Conservation (phyloP, 148 eudicot genomes). For the Silene conica region DNA sequence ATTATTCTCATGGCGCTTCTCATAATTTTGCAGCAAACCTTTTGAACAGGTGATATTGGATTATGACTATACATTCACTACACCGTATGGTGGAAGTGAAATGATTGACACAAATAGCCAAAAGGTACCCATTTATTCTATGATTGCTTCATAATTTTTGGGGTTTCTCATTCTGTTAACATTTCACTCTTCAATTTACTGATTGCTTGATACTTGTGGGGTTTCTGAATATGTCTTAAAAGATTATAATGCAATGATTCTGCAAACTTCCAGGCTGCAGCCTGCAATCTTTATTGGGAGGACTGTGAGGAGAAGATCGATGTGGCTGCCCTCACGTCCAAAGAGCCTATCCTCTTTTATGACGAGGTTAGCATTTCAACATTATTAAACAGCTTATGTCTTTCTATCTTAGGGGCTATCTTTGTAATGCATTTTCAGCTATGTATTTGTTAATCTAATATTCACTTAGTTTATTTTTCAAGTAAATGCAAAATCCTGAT, state of each 20-base stretch:
- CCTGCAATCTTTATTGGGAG: conserved; percentile 57
- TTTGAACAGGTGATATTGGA: conserved; percentile 77
- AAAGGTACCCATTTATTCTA: conserved; percentile 40
- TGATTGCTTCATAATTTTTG: background rate
- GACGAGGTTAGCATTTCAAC: conserved; percentile 61
- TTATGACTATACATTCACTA: conserved; percentile 96
- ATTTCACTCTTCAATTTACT: background rate
- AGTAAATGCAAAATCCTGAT: background rate
- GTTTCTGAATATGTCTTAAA: background rate
- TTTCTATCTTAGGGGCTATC: background rate
- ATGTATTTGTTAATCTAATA: background rate
- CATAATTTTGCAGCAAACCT: conserved; percentile 60
- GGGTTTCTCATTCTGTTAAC: conserved; percentile 1
- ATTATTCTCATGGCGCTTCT: conserved; percentile 1
- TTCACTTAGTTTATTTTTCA: background rate
- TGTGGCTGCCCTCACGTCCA: conserved; percentile 65
- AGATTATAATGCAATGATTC: background rate
- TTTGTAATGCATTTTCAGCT: conserved; percentile 6
- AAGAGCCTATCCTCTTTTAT: conserved; percentile 91
- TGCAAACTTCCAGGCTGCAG: conserved; percentile 16
- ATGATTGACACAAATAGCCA: conserved; percentile 40
- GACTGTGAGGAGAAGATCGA: conserved; percentile 75
- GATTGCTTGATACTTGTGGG: background rate
- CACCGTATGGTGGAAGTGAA: conserved; percentile 91
- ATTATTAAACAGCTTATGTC: background rate